phyloP scores from a whole-genome alignment of 129 eudicot genomes.

The Flaveria sonorensis region DNA sequence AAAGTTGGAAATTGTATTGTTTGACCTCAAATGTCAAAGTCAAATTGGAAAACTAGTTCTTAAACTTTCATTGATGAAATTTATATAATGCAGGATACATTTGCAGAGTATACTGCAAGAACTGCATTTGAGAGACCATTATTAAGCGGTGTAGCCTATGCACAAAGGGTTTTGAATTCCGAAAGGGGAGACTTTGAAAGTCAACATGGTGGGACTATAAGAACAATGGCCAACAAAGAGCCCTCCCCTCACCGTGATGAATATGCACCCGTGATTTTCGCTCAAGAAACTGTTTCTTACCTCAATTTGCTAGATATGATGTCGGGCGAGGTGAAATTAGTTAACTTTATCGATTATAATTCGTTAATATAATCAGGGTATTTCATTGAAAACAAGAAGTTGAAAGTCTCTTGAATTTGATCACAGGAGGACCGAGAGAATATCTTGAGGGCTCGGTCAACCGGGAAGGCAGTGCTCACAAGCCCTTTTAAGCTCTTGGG shows the following conservation, averaged over 20 bases:
- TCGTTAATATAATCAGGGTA: background rate
- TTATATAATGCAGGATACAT: slow-evolving; percentile 63
- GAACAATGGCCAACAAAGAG: slow-evolving; percentile 68
- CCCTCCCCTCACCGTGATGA: slow-evolving; percentile 83
- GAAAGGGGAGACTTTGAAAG: slow-evolving; percentile 79
- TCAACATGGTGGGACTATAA: slow-evolving; percentile 71
- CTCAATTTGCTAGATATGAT: slow-evolving; percentile 82
- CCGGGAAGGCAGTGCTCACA: slow-evolving; percentile 88
- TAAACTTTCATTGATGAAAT: background rate
- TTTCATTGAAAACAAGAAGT: background rate
- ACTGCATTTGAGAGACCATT: slow-evolving; percentile 90
- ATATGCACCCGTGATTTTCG: slow-evolving; percentile 83
- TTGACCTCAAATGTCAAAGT: slow-evolving; percentile 28
- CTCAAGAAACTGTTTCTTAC: slow-evolving; percentile 86
- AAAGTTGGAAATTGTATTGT: slow-evolving; percentile 30
- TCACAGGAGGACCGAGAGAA: slow-evolving; percentile 82
- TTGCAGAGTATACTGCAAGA: slow-evolving; percentile 84
- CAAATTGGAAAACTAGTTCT: slow-evolving; percentile 11
- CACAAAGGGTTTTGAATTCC: slow-evolving; percentile 56
- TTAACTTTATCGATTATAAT: slow-evolving; percentile 10
- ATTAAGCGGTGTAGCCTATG: slow-evolving; percentile 83
- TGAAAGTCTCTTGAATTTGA: slow-evolving; percentile 3
- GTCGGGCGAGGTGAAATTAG: slow-evolving; percentile 84
- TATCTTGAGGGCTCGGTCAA: slow-evolving; percentile 78
- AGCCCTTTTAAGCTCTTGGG: slow-evolving; percentile 70